Evolutionary conservation across 2,329 filamentous ascomycete species (phyloP).

Genomic region (Dactylella cylindrospora): DNA sequence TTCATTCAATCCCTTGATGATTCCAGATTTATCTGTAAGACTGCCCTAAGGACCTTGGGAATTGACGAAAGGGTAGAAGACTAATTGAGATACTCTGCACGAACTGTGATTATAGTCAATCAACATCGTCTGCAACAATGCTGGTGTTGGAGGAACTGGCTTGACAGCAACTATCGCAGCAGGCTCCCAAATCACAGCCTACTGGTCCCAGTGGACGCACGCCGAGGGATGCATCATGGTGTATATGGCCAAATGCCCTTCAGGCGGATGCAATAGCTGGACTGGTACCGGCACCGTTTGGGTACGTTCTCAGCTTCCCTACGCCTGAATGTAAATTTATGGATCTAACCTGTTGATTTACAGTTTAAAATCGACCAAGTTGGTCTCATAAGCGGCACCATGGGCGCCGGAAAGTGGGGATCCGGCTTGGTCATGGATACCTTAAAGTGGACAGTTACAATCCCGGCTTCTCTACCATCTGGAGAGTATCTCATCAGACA

Average conservation of each 20-base stretch:
- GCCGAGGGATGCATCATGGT: slow-evolving; percentile 63
- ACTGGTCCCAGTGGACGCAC: slow-evolving; percentile 63
- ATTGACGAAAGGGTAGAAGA: background rate
- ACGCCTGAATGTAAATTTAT: too few species aligned
- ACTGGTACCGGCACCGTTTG: slow-evolving; percentile 58
- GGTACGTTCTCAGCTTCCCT: too few species aligned
- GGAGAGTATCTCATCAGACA: slow-evolving; percentile 62
- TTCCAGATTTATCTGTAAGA: slow-evolving; percentile 24
- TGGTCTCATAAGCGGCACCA: slow-evolving; percentile 56
- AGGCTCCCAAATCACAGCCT: slow-evolving; percentile 57
- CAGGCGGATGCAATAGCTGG: slow-evolving; percentile 52
- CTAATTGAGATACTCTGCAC: background rate
- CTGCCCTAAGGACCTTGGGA: background rate
- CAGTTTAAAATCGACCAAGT: slow-evolving; percentile 63
- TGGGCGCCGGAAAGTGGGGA: slow-evolving; percentile 57
- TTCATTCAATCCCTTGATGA: slow-evolving; percentile 25
- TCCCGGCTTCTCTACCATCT: slow-evolving; percentile 57
- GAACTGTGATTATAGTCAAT: slow-evolving; percentile 8
- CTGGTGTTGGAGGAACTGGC: slow-evolving; percentile 26
- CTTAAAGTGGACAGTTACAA: slow-evolving; percentile 57
- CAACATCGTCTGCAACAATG: slow-evolving; percentile 40
- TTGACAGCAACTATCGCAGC: slow-evolving; percentile 54
- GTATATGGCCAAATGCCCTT: slow-evolving; percentile 58
- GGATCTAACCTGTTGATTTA: background rate
- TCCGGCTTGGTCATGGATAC: slow-evolving; percentile 56